Percentiles rank a stretch among this genome's conserved stretches.
Conservation (phyloP, 2,329 filamentous ascomycete genomes). For the Juglanconis oblonga region DNA sequence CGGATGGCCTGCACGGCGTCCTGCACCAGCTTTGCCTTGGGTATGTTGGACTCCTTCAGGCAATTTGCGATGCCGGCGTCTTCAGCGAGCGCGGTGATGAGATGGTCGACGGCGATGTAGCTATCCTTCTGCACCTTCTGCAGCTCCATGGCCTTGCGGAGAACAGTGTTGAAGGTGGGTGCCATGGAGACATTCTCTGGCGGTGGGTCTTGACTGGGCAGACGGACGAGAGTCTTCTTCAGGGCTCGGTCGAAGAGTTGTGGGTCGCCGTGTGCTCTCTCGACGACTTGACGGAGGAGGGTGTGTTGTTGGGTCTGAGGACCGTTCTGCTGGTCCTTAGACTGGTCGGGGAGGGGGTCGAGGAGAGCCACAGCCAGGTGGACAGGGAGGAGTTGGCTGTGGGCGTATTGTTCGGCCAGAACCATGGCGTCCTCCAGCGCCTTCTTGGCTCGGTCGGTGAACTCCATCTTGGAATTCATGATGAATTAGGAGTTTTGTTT, state of each 20-base stretch:
- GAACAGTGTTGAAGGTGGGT: conserved; percentile 75
- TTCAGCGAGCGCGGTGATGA: conserved; percentile 82
- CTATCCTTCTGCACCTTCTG: conserved; percentile 98
- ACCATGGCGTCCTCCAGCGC: conserved; percentile 85
- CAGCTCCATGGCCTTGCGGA: conserved; percentile 81
- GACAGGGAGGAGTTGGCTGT: conserved; percentile 85
- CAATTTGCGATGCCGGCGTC: conserved; percentile 70
- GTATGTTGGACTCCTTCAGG: conserved; percentile 83
- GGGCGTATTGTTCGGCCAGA: conserved; percentile 83
- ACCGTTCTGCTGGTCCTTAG: conserved; percentile 79
- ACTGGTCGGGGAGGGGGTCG: conserved; percentile 70
- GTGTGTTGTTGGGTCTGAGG: conserved; percentile 63
- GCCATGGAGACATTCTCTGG: conserved; percentile 84
- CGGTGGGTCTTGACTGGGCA: conserved; percentile 92
- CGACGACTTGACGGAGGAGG: conserved; percentile 92
- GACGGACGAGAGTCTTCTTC: conserved; percentile 86
- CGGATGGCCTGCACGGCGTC: conserved; percentile 88
- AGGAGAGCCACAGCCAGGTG: conserved; percentile 84
- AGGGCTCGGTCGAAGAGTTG: conserved; percentile 84
- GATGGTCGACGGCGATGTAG: conserved; percentile 90
- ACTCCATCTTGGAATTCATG: conserved; percentile 80
- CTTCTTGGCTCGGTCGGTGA: conserved; percentile 90
- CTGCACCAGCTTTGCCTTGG: conserved; percentile 86
- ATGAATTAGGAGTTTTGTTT: conserved; percentile 27
- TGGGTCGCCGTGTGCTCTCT: conserved; percentile 88